Base-by-base conservation (phyloP, 2,329 filamentous ascomycete genomes). In the Fusarium subtropicale region DNA sequence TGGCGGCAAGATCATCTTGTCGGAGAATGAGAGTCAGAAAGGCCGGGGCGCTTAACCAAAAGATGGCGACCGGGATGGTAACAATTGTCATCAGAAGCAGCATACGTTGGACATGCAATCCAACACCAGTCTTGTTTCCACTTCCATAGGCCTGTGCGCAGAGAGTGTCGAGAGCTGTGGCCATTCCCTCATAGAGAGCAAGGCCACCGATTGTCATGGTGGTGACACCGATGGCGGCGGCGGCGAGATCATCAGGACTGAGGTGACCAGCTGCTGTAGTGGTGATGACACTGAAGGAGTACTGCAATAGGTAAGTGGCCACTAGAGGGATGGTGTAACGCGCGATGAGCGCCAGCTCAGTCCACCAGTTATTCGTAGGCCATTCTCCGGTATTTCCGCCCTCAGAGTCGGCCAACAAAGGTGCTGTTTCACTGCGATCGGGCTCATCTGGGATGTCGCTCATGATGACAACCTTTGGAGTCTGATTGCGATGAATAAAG, bases 201-300 rank as follows among this genome's bases (percentile, higher is more conserved):
- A 84, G 80, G 1, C 85, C 86, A 9, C 84, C 78, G 52, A 88
- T 87, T 62, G 84, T 87, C 68, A 85, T 83, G 0, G 85, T 87
- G 46, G 84, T 86, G 26, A 83, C 81, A 26, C 83, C 84, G 18
- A 87, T 73, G 55, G 82, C 84, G 0, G 85, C 84, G 0, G 85
- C 85, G 2, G 83, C 85, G 12, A 87, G 74, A 60, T 85, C 85
- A 68, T 84, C 81, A 5, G 83, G 83, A 22, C 85, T 81, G 11
- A 87, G 79, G 69, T 85, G 85, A 1, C 85, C 85, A 0, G 84
- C 85, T 1, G 85, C 82, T 39, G 85, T 81, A 24, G 84, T 85
- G 2, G 83, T 85, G 56, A 85, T 81, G 34, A 86, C 76, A 55
- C 78, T 84, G 68, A 84, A 85, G 10, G 81, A 84, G 68, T 87